These are phyloP conservation scores for Pseudoturritis turrita DNA, from an alignment of 345 rosid species.

Conservation along the genomic window DNA sequence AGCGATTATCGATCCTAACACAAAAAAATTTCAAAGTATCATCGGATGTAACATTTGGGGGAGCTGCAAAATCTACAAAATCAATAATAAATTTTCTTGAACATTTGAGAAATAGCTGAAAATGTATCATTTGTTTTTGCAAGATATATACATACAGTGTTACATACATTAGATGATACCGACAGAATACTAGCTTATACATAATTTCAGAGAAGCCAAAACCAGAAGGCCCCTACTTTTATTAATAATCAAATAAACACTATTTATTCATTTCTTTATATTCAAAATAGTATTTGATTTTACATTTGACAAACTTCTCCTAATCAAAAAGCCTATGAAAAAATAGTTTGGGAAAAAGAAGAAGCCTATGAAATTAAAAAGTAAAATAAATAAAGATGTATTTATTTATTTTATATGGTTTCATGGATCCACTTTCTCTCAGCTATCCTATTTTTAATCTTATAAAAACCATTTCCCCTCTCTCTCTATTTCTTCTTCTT, in stretches of 20 bases:
- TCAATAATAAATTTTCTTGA: not conserved
- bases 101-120: not conserved
- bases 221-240: conserved; percentile 8
- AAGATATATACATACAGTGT: not conserved
- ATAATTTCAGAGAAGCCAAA: conserved; percentile 1
- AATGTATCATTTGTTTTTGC: no score
- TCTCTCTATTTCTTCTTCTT: conserved; percentile 6
- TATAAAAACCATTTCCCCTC: conserved; percentile 8
- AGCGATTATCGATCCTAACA: not conserved
- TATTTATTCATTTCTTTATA: not conserved
- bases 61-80: not conserved
- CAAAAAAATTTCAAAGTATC: not conserved
- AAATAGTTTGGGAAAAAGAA: not conserved
- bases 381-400: not conserved
- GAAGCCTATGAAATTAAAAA: not conserved
- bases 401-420: conserved; percentile 3
- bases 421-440: conserved; percentile 29
- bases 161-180: not conserved
- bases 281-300: conserved; percentile 22
- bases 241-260: not conserved
- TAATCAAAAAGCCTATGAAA: conserved; percentile 17
- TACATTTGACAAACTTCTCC: conserved; percentile 17
- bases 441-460: not conserved
- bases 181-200: not conserved
- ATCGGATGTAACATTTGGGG: not conserved